Evolutionary conservation across 208 protist genomes (phyloP), one percentile per base, ranked within the genome.

Genomic region (Naegleria lovaniensis): DNA sequence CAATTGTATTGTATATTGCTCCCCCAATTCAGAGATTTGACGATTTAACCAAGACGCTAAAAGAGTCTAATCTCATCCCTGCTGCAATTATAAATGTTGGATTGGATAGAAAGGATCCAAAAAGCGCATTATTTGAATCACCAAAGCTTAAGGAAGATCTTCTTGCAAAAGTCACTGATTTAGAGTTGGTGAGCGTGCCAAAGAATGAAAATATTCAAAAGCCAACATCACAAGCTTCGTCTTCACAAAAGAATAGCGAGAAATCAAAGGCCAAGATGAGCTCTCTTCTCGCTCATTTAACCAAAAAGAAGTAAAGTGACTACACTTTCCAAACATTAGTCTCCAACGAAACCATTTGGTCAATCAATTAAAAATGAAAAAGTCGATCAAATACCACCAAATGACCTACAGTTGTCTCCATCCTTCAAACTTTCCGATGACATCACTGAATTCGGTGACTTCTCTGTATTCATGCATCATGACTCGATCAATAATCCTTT

Each of bases 71-170:
- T 25, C 25, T 85, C 5, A 29, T 85, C 13, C 83, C 83, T 48
- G 83, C 83, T 29, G 7, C 83, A 38, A 25, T 85, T 5, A 85
- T 85, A 9, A 85, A 85, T 85, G 83, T 85, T 36, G 67, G 67
- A 79, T 79, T 79, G n/a, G 67, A 79, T 79, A 36, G 16, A 79
- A 79, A 79, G 67, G 36, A 79, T 36, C 67, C 67, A 79, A 79
- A 79, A 1, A 79, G 67, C 36, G 29, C 19, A 36, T 36, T 1
- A 79, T 79, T 79, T 79, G 67, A 79, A 36, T 0, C 16, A 36
- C 67, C 67, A 79, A 79, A 79, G 36, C n/a, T 79, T 0, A 79
- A 79, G 25, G 0, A 0, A 79, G 67, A 79, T 36, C 29, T 79
- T 36, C n/a, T 79, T 11, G 7, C 16, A 15, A 19, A 79, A 79